Base-by-base conservation (phyloP, 2,329 filamentous ascomycete genomes). In the Hypoxylon sp. region DNA sequence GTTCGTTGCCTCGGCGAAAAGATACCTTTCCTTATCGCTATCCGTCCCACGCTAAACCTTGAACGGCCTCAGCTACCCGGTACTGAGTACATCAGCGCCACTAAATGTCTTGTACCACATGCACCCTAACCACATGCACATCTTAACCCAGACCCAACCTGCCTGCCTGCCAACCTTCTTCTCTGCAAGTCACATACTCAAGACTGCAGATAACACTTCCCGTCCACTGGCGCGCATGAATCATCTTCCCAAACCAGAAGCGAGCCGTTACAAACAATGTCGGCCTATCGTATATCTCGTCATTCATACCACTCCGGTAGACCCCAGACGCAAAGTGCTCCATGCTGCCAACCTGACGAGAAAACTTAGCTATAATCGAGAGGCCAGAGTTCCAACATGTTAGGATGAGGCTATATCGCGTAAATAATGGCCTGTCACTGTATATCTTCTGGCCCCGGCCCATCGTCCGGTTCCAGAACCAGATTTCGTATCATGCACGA, bases 151-250 rank as follows among this genome's bases (percentile, higher is more conserved):
- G 37, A 37, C 43, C 46, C 56, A 65, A 58, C 47, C 30, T 34
- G n/a, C n/a, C n/a, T n/a, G n/a, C n/a, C n/a, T n/a, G n/a, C 6
- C 25, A 6, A 27, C 6, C 57, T 41, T 48, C 34, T 23, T 21
- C 19, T n/a, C 23, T 29, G 21, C 21, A 53, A 21, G 19, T 39
- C 45, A 53, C 34, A 12, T 53, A 60, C 50, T 53, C 45, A 61
- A 37, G 29, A 46, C 55, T 37, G 57, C 39, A 63, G 39, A 48
- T 50, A n/a, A 37, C 37, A 4, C 27, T 32, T 55, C 58, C 41
- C 55, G 53, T 68, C 61, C 29, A 67, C 66, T 68, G 68, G 68
- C 63, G 57, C 63, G 61, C 66, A 70, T 68, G 59, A 65, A 57
- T 51, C 51, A 60, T 60, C 34, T 47, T 56, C 58, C 67, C 65